phyloP scores from a whole-genome alignment of 805 yeast genomes.

The Saccharomycopsis amapae region DNA sequence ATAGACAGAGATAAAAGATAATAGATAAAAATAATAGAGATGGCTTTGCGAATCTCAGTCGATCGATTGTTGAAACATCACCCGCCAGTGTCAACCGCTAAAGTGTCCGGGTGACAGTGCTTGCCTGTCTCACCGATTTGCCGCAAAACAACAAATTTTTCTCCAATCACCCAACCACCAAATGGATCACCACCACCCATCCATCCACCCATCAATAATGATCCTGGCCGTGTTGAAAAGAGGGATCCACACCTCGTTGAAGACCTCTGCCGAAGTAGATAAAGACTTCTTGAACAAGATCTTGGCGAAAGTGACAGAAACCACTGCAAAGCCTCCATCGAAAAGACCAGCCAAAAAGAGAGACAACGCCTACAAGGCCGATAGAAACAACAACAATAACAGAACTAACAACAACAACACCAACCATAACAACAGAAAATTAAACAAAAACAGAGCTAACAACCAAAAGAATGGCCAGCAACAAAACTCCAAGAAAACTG shows the following conservation, averaged over 20 bases:
- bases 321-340: background rate
- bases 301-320: slow-evolving; percentile 1
- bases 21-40: too few relatives aligned
- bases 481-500: background rate
- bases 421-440: slow-evolving; percentile 1
- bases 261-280: background rate
- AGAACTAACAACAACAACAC: slow-evolving; percentile 1
- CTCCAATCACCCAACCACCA: too few relatives aligned
- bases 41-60: too few relatives aligned
- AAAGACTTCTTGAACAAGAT: slow-evolving; percentile 6
- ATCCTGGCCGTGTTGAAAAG: too few relatives aligned
- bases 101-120: too few relatives aligned
- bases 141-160: too few relatives aligned
- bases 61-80: too few relatives aligned
- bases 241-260: background rate
- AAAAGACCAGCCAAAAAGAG: background rate
- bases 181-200: too few relatives aligned
- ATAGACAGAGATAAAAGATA: too few relatives aligned
- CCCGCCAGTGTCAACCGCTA: too few relatives aligned
- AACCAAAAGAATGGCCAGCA: background rate
- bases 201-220: too few relatives aligned
- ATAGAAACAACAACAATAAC: slow-evolving; percentile 3
- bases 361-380: slow-evolving; percentile 1
- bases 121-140: too few relatives aligned
- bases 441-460: background rate